These are phyloP conservation scores for Usnea hakonensis DNA, from an alignment of 495 filamentous ascomycete genomes.

Conservation along the genomic window DNA sequence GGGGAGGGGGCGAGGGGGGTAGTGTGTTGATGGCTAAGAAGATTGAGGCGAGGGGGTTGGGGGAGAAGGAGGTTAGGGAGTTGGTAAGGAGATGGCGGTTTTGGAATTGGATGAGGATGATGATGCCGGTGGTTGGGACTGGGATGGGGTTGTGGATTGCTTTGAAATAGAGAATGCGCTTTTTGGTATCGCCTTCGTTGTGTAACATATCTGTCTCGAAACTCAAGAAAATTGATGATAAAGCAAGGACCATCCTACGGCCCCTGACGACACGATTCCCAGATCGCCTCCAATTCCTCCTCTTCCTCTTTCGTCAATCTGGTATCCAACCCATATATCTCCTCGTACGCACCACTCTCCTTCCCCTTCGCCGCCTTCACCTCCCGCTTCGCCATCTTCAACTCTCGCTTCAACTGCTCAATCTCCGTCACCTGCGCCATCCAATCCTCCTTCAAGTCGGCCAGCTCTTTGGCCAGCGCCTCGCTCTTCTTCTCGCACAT, in stretches of 20 bases:
- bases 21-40: neutral
- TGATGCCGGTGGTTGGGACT: neutral
- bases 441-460: neutral
- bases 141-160: neutral
- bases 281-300: neutral
- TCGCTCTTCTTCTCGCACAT: neutral
- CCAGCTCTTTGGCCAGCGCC: neutral
- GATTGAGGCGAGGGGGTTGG: neutral
- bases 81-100: neutral
- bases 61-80: neutral
- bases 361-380: neutral
- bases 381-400: neutral
- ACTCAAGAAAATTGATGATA: neutral
- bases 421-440: neutral
- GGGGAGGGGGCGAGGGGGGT: neutral
- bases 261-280: neutral
- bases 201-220: no score
- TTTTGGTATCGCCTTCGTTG: no score
- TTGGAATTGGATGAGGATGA: neutral
- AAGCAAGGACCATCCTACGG: neutral
- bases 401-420: neutral
- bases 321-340: no score
- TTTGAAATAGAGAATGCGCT: no score
- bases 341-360: neutral
- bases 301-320: neutral